Evolutionary conservation across 495 filamentous ascomycete species (phyloP).

Genomic region (Staphylotrichum tortipilum): DNA sequence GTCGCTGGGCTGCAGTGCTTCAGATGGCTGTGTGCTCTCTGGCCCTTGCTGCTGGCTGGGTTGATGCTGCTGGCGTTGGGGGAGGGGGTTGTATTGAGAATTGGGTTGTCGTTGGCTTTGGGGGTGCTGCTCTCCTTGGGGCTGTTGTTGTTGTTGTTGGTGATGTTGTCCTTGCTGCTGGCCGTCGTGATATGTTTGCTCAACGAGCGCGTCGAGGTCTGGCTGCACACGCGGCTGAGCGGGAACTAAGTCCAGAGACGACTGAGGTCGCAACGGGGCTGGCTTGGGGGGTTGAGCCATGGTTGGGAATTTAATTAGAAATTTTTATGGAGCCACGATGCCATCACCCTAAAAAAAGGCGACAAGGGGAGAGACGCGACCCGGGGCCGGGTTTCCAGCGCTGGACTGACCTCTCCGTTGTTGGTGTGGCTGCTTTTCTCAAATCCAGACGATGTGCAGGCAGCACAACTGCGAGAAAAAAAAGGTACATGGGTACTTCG

Average conservation of each 20-base stretch:
- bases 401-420: conserved; percentile 25
- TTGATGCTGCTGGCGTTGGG: conserved; percentile 2
- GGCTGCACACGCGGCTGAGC: conserved; percentile 19
- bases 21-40: neutral
- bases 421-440: conserved; percentile 24
- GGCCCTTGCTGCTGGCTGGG: conserved; percentile 1
- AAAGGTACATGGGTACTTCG: neutral
- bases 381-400: conserved; percentile 32
- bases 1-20: neutral
- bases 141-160: conserved; percentile 11
- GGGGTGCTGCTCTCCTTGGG: neutral
- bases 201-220: conserved; percentile 16
- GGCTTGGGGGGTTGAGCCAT: conserved; percentile 33
- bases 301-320: conserved; percentile 37
- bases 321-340: conserved; percentile 35
- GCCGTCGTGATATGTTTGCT: conserved; percentile 3
- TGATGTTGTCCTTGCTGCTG: conserved; percentile 6
- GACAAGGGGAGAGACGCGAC: conserved; percentile 31
- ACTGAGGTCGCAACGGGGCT: conserved; percentile 25
- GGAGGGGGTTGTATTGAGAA: neutral
- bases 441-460: conserved; percentile 23
- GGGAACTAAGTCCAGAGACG: conserved; percentile 22
- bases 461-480: conserved; percentile 8
- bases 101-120: neutral
- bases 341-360: conserved; percentile 24